Conservation (phyloP, 2,329 filamentous ascomycete species). For the Bipolaris sorokiniana region DNA sequence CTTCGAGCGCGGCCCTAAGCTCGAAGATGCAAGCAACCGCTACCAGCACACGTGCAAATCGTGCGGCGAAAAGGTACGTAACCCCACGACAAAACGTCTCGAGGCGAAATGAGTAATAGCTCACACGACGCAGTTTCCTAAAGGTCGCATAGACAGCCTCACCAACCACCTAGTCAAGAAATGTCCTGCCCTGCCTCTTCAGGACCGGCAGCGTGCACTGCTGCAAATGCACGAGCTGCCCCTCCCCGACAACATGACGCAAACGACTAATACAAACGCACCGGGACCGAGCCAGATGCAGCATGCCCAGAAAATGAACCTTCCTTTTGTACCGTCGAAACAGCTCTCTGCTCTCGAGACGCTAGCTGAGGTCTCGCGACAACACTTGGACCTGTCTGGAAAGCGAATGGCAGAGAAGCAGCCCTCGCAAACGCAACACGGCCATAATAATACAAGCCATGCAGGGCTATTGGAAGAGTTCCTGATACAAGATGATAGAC, state of each 20-base stretch:
- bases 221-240: conserved; percentile 73
- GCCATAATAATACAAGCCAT: conserved; percentile 22
- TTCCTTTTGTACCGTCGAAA: conserved; percentile 55
- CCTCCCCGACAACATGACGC: conserved; percentile 51
- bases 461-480: conserved; percentile 47
- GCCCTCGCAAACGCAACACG: conserved; percentile 26
- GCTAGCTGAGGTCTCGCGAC: conserved; percentile 84
- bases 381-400: conserved; percentile 65
- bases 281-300: conserved; percentile 27
- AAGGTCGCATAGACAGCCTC: conserved; percentile 84
- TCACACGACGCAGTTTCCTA: conserved; percentile 67
- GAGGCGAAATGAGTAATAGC: conserved; percentile 19
- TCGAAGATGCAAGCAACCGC: conserved; percentile 87
- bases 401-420: conserved; percentile 50
- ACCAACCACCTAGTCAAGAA: conserved; percentile 83
- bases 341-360: conserved; percentile 84
- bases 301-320: conserved; percentile 43
- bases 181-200: conserved; percentile 77
- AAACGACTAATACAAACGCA: conserved; percentile 24
- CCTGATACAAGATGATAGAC: conserved; percentile 46
- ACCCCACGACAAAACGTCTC: conserved; percentile 21
- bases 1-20: conserved; percentile 84
- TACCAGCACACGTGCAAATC: conserved; percentile 90
- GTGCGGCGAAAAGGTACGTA: conserved; percentile 72
- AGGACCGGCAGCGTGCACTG: conserved; percentile 76